Evolutionary conservation across 352 stramenopile genomes (phyloP).

Genomic region (Phytophthora sojae): DNA sequence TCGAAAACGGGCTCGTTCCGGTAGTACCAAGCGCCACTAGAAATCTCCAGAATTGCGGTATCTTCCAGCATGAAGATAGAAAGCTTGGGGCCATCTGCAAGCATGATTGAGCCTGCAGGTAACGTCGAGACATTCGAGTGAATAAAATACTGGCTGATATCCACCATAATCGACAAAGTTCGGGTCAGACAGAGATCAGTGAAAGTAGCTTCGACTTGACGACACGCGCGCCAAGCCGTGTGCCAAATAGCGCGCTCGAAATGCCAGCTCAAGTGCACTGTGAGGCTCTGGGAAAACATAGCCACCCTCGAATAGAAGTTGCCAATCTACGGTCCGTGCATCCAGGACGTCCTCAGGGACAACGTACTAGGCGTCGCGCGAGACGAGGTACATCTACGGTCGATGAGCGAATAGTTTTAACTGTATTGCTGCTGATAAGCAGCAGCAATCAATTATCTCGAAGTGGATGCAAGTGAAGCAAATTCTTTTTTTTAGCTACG

Average conservation of each 20-base stretch:
- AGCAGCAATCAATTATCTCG: no score
- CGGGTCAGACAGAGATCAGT: no score
- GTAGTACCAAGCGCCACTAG: neutral
- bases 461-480: neutral
- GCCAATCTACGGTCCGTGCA: constrained; percentile 39
- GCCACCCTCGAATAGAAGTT: constrained; percentile 39
- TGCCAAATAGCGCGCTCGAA: constrained; percentile 27
- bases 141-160: neutral
- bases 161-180: no score
- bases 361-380: constrained; percentile 31
- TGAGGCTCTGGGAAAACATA: constrained; percentile 32
- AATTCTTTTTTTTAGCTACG: neutral
- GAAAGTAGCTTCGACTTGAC: constrained; percentile 20
- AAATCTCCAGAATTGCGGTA: neutral
- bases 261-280: constrained; percentile 36
- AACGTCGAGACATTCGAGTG: neutral
- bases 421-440: constrained; percentile 16
- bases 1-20: neutral
- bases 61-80: neutral
- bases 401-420: constrained; percentile 16
- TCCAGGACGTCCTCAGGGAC: constrained; percentile 27
- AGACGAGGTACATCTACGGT: constrained; percentile 39
- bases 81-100: neutral
- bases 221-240: constrained; percentile 4
- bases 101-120: neutral